Base-by-base conservation (phyloP, 2,329 filamentous ascomycete species). In the Penicillium palitans region DNA sequence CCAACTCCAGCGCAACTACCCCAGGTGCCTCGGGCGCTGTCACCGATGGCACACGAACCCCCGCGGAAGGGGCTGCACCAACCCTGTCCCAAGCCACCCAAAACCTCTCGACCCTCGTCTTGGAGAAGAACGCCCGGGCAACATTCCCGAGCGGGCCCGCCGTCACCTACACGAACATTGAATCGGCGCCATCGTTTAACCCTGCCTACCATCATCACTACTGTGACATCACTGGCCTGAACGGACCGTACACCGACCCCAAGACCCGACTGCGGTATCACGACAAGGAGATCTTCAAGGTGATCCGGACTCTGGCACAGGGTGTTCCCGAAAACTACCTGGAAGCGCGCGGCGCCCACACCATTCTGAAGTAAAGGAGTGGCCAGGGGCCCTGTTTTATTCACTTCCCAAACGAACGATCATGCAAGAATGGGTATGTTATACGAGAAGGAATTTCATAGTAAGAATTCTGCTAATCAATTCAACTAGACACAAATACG, bases 131-230 rank as follows among this genome's bases (percentile, higher is more conserved):
- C 66, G 80, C 75, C 69, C 72, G 73, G 21, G 71, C 75, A 12
- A 73, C 68, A 41, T 70, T 76, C n/a, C 74, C 78, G 1, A 79
- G 80, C 7, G 89, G 88, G 0, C 90, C 90, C 0, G 85, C 83
- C 33, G 90, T 90, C 33, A 97, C 95, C 1, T 99, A 98, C 75
- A 96, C 91, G 7, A 98, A 97, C 72, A 96, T 99, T 62, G 95
- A 98, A 75, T 92, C 91, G 48, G 93, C 95, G 3, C 95, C 95
- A 40, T 95, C 90, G 58, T 80, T 98, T 68, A 84, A 86, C 69
- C 84, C 86, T 7, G 89, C 89, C 51, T 89, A 91, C 66, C 85
- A 90, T 71, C 92, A 88, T 76, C 90, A 89, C 69, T 99, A 98
- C 77, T 99, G 95, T 80, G 96, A 99, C 75, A 85, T 99, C 68